Conservation (phyloP, 805 yeast genomes). For the Komagataella pseudopastoris region DNA sequence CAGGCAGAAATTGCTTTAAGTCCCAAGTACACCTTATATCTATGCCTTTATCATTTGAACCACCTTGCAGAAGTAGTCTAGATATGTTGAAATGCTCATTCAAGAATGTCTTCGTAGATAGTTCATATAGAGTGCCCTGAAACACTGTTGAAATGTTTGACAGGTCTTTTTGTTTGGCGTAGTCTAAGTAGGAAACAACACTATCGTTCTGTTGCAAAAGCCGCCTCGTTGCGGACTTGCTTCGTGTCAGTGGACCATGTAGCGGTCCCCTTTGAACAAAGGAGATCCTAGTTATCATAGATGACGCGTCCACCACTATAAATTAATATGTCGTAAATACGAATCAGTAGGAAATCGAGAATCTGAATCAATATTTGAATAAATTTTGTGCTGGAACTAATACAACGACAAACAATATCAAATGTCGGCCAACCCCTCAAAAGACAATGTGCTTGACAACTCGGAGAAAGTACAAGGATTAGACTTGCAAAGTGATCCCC, state of each 20-base stretch:
- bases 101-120: slow-evolving; percentile 25
- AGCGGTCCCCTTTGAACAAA: background rate
- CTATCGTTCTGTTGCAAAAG: slow-evolving; percentile 13
- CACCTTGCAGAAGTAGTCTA: slow-evolving; percentile 32
- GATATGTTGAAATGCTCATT: slow-evolving; percentile 22
- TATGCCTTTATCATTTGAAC: slow-evolving; percentile 42
- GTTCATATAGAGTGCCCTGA: slow-evolving; percentile 43
- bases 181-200: slow-evolving; percentile 17
- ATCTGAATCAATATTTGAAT: background rate
- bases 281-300: background rate
- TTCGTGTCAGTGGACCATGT: background rate
- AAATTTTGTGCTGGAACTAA: background rate
- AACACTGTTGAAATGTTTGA: slow-evolving; percentile 34
- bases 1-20: slow-evolving; percentile 11
- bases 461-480: background rate
- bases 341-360: background rate
- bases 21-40: slow-evolving; percentile 44
- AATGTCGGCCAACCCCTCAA: background rate
- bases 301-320: background rate
- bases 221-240: background rate
- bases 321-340: background rate
- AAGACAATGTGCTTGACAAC: background rate
- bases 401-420: background rate
- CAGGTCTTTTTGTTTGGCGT: slow-evolving; percentile 19
- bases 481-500: background rate